Percentiles rank a stretch among this genome's conserved stretches.
phyloP scores from a whole-genome alignment of 768 basidiomycete species.

The Asterophora lycoperdoides region DNA sequence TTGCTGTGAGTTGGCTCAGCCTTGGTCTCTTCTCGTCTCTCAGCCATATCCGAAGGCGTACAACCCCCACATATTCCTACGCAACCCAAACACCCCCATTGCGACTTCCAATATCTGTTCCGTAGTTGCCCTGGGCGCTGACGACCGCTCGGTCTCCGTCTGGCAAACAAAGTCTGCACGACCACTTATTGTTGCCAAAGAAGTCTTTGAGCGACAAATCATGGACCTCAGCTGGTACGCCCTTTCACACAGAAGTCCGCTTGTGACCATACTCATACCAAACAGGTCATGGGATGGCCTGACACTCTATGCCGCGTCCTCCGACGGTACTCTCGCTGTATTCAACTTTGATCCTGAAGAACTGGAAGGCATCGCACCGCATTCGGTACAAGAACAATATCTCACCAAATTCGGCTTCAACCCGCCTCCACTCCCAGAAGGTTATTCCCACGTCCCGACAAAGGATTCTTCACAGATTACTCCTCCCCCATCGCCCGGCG shows the following conservation, averaged over 20 bases:
- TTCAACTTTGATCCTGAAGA: conserved; percentile 81
- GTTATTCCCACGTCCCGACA: conserved; percentile 54
- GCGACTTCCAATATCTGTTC: conserved; percentile 84
- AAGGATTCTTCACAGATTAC: conserved; percentile 30
- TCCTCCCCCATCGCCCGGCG: conserved; percentile 46
- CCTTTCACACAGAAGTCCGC: background rate
- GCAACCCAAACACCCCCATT: conserved; percentile 62
- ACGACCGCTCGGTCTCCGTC: conserved; percentile 89
- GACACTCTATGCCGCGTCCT: conserved; percentile 90
- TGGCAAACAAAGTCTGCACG: conserved; percentile 94
- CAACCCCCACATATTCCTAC: conserved; percentile 91
- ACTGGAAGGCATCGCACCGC: conserved; percentile 75
- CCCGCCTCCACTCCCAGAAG: conserved; percentile 62
- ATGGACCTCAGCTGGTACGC: conserved; percentile 93
- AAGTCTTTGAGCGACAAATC: conserved; percentile 91
- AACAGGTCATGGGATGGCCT: conserved; percentile 88
- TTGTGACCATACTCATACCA: background rate
- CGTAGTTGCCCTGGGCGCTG: conserved; percentile 89
- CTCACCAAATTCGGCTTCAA: conserved; percentile 77
- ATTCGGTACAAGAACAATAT: conserved; percentile 72
- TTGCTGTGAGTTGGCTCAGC: conserved; percentile 58
- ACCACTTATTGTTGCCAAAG: conserved; percentile 88
- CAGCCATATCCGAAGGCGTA: conserved; percentile 53
- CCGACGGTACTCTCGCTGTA: conserved; percentile 90
- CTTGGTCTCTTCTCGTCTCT: background rate